These are phyloP conservation scores for Cnidoscolus chayamansa DNA, from an alignment of 441 rosid species.

Conservation along the genomic window DNA sequence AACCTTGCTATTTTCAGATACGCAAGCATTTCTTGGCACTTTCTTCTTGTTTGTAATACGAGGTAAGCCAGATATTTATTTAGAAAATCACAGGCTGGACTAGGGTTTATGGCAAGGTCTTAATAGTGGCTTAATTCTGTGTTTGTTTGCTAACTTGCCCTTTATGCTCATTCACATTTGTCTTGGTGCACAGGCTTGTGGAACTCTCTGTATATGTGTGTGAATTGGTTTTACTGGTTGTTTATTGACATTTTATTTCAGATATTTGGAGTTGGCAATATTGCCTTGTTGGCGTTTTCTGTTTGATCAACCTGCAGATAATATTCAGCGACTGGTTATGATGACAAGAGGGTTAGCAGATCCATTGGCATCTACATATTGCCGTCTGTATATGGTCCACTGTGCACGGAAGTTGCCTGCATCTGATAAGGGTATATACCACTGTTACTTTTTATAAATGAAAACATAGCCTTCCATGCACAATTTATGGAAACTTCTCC, in stretches of 20 bases:
- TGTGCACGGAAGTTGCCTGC: slow-evolving; percentile 61
- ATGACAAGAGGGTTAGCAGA: slow-evolving; percentile 88
- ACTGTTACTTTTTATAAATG: slow-evolving; percentile 13
- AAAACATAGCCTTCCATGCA: background rate
- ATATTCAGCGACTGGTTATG: slow-evolving; percentile 63
- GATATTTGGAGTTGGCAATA: slow-evolving; percentile 85
- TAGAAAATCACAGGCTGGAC: background rate
- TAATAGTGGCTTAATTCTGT: background rate
- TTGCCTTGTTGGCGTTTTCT: slow-evolving; percentile 91
- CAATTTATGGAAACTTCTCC: slow-evolving; percentile 11
- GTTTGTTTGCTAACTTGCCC: background rate
- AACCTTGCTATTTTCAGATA: background rate
- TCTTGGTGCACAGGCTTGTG: background rate
- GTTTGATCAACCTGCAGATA: slow-evolving; percentile 46
- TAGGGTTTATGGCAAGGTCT: slow-evolving; percentile 1
- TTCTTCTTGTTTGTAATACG: background rate
- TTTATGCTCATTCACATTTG: background rate
- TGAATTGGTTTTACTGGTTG: slow-evolving; percentile 9
- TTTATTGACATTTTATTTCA: slow-evolving; percentile 29
- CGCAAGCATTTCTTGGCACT: background rate
- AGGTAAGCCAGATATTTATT: background rate
- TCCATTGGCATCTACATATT: slow-evolving; percentile 81
- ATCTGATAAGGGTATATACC: slow-evolving; percentile 48
- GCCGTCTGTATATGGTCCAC: slow-evolving; percentile 73
- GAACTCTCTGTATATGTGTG: slow-evolving; percentile 8